A percentile compares a stretch with the other conserved stretches of the same genome.
Evolutionary conservation across 2,329 filamentous ascomycete genomes (phyloP).

Genomic region (Alternaria brassicicola): DNA sequence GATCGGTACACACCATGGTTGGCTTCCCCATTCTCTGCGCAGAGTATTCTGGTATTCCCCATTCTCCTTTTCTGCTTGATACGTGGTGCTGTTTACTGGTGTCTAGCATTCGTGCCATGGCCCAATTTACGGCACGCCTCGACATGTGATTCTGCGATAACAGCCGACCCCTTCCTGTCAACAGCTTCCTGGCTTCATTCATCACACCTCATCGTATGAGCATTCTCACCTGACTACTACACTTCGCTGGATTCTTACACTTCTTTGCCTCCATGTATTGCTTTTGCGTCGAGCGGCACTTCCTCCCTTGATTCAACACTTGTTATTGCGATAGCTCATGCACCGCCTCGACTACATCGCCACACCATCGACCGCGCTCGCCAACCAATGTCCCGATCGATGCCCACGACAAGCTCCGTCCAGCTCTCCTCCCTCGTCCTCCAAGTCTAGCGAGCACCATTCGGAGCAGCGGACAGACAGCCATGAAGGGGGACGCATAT

Average conservation of each 20-base stretch:
- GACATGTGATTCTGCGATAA: slow-evolving; percentile 3
- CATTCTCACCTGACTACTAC: neutral
- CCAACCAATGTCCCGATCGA: slow-evolving; percentile 2
- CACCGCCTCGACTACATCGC: neutral
- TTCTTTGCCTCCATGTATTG: neutral
- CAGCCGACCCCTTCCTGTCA: neutral
- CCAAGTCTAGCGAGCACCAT: slow-evolving; percentile 5
- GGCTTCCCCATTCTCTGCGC: slow-evolving; percentile 24
- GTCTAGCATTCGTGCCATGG: slow-evolving; percentile 23
- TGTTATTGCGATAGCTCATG: neutral
- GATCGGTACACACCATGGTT: slow-evolving; percentile 27
- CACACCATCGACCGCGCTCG: neutral
- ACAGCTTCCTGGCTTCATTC: neutral
- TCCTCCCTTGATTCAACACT: neutral
- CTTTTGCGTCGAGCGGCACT: neutral
- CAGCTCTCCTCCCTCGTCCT: slow-evolving; percentile 2
- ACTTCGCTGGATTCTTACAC: neutral
- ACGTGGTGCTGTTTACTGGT: slow-evolving; percentile 37
- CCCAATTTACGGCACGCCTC: neutral
- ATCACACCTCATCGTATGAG: neutral
- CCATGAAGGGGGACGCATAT: slow-evolving; percentile 17
- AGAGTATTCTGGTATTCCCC: slow-evolving; percentile 35
- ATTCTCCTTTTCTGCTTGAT: slow-evolving; percentile 26
- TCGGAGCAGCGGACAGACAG: slow-evolving; percentile 14
- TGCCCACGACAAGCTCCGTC: neutral